A percentile compares a stretch with the other conserved stretches of the same genome.
phyloP scores from a whole-genome alignment of 495 filamentous ascomycete species.

The Xylaria intraflava region DNA sequence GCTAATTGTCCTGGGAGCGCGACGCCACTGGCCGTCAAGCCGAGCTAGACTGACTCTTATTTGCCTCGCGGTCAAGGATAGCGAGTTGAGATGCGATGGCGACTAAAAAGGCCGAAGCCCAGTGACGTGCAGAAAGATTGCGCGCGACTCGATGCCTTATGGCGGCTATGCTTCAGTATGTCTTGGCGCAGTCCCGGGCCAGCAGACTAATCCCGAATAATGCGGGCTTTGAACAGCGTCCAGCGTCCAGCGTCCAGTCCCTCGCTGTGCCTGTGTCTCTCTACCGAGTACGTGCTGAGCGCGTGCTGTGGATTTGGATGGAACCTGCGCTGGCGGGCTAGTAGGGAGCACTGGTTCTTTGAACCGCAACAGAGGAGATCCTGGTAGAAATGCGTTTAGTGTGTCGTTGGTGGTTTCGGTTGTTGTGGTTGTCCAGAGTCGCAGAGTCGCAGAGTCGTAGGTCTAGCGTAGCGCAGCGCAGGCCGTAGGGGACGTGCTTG shows the following conservation, averaged over 20 bases:
- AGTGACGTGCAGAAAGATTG: conserved; percentile 12
- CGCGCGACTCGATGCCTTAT: conserved; percentile 11
- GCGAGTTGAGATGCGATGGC: conserved; percentile 3
- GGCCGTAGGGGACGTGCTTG: too few species aligned
- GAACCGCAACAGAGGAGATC: too few species aligned
- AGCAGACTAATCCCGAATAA: background rate
- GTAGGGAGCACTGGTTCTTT: too few species aligned
- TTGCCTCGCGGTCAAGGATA: conserved; percentile 5
- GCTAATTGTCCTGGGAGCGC: conserved; percentile 9
- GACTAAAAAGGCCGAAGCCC: conserved; percentile 5
- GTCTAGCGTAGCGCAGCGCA: too few species aligned
- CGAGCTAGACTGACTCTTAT: conserved; percentile 14
- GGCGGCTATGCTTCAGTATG: background rate
- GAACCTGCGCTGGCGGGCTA: too few species aligned
- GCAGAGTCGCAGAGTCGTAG: background rate
- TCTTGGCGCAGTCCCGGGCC: conserved; percentile 7
- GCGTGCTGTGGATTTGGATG: background rate
- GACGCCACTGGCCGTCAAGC: conserved; percentile 11
- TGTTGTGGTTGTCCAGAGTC: too few species aligned
- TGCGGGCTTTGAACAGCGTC: background rate
- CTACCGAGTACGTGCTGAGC: background rate
- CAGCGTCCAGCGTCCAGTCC: too few species aligned
- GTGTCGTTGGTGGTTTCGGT: background rate
- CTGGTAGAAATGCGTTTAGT: too few species aligned
- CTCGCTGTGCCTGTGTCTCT: too few species aligned